phyloP scores from a whole-genome alignment of 257 asterid species.

The Rehmannia glutinosa region DNA sequence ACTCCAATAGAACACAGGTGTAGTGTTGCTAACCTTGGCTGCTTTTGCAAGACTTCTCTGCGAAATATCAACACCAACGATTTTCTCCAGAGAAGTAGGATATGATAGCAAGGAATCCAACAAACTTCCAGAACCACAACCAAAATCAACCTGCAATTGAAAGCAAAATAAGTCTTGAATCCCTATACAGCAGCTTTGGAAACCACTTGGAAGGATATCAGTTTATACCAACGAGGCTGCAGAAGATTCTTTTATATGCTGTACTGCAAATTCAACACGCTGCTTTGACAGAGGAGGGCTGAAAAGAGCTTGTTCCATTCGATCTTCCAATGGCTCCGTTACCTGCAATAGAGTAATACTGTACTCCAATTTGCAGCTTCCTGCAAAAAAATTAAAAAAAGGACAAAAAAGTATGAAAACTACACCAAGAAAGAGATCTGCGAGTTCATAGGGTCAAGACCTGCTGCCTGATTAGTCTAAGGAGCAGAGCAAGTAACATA shows the following conservation, averaged over 20 bases:
- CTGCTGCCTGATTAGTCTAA: background rate
- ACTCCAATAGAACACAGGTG: background rate
- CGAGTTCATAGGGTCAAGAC: background rate
- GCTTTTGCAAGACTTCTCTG: constrained; percentile 73
- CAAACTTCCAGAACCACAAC: constrained; percentile 98
- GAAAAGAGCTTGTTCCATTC: constrained; percentile 91
- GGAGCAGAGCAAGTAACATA: background rate
- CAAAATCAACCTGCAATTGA: constrained; percentile 81
- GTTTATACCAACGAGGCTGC: constrained; percentile 68
- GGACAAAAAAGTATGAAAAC: background rate
- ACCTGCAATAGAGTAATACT: constrained; percentile 54
- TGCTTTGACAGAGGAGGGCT: constrained; percentile 90
- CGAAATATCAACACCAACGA: constrained; percentile 87
- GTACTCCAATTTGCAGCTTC: constrained; percentile 65
- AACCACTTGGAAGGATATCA: constrained; percentile 10
- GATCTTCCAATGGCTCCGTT: constrained; percentile 86
- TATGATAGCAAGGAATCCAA: constrained; percentile 75
- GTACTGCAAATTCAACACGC: constrained; percentile 86
- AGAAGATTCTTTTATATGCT: constrained; percentile 62
- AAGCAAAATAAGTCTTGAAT: constrained; percentile 9
- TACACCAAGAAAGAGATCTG: background rate
- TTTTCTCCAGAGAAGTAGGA: constrained; percentile 73
- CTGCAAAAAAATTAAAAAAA: constrained; percentile 21
- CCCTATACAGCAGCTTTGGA: constrained; percentile 2
- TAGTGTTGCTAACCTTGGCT: constrained; percentile 62